Evolutionary conservation across 345 rosid genomes (phyloP), one percentile per base, ranked within the genome.

Genomic region (Camelina hispida): DNA sequence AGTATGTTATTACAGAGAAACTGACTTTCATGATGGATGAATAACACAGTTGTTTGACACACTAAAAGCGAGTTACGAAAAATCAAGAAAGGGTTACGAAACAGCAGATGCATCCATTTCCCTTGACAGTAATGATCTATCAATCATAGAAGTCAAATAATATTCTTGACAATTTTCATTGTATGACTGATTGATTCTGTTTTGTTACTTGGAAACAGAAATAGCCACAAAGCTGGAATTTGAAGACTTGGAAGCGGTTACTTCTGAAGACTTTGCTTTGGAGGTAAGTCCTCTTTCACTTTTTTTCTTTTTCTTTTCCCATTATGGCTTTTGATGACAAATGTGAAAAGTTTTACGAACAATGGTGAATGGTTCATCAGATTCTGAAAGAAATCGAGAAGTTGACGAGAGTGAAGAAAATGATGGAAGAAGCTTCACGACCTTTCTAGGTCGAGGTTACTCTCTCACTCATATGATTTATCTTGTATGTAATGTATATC

Each of bases 351-450:
- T 20, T 7, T 9, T n/a, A n/a, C n/a, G n/a, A n/a, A n/a, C n/a
- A n/a, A n/a, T n/a, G n/a, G 37, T 34, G 30, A 28, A 28, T 34
- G 5, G 18, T 62, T 71, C 2, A 76, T 48, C 80, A 93, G 98
- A 89, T 87, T 57, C 75, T 93, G 38, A 84, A 74, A 74, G 93
- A 83, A 87, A 76, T 89, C 7, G 92, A 87, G 76, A 91, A 80
- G 83, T 80, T 91, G 68, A 94, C 88, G 1, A 90, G 91, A 86
- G 89, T 83, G 16, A 94, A 90, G 87, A 91, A 81, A 82, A 81
- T 91, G 96, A 86, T 91, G 95, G 91, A 86, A 86, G 93, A 78
- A 71, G 97, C 98, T 34, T 91, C 91, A 61, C 85, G 87, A 71
- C 96, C 96, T 15, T 93, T 89, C 79, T 90, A 93, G 72, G 79